These are phyloP conservation scores for Cercospora sesami DNA, from an alignment of 2,329 filamentous ascomycete genomes.

Conservation along the genomic window DNA sequence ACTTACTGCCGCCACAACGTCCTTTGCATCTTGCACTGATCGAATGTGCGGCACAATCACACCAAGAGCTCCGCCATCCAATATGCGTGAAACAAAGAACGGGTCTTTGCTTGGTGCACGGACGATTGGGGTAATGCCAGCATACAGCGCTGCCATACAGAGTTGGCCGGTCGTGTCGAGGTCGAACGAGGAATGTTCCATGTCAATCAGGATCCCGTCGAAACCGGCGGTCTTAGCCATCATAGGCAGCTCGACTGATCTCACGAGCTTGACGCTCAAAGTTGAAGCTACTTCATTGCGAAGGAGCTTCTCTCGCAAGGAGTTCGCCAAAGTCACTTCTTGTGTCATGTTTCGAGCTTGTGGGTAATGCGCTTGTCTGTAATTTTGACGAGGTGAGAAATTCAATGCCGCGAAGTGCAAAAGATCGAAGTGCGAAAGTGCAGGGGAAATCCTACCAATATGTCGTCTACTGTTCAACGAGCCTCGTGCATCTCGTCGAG, in stretches of 20 bases:
- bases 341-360: slow-evolving; percentile 4
- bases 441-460: neutral
- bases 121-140: slow-evolving; percentile 46
- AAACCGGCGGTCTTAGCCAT: slow-evolving; percentile 46
- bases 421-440: neutral
- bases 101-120: slow-evolving; percentile 45
- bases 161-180: slow-evolving; percentile 43
- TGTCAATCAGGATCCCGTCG: slow-evolving; percentile 48
- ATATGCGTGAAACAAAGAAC: slow-evolving; percentile 43
- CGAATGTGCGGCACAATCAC: slow-evolving; percentile 48
- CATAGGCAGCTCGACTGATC: slow-evolving; percentile 42
- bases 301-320: slow-evolving; percentile 15
- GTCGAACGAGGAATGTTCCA: slow-evolving; percentile 48
- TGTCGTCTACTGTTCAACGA: neutral
- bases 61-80: slow-evolving; percentile 46
- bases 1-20: slow-evolving; percentile 39
- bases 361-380: neutral
- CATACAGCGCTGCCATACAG: slow-evolving; percentile 43
- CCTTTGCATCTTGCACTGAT: slow-evolving; percentile 41
- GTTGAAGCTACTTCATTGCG: slow-evolving; percentile 17
- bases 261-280: slow-evolving; percentile 36
- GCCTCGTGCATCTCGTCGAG: neutral
- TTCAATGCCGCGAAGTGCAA: neutral
- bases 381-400: neutral
- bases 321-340: slow-evolving; percentile 4